These are phyloP conservation scores for Coniella vitis DNA, from an alignment of 2,329 filamentous ascomycete species.

Conservation along the genomic window DNA sequence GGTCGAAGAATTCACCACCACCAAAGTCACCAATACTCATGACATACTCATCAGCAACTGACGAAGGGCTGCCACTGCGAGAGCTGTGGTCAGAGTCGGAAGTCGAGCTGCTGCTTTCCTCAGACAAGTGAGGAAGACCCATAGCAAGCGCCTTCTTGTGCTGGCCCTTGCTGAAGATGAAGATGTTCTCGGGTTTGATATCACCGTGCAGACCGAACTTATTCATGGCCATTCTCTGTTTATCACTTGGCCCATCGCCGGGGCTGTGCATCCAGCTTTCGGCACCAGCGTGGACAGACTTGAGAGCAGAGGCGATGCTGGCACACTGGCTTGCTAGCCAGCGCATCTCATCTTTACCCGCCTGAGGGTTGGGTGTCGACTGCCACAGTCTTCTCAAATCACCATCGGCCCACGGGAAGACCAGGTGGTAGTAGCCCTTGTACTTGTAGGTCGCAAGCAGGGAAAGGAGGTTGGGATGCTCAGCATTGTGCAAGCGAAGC, in stretches of 20 bases:
- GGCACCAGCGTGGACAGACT: constrained; percentile 15
- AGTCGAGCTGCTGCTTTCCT: constrained; percentile 2
- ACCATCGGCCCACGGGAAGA: constrained; percentile 16
- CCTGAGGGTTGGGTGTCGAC: constrained; percentile 13
- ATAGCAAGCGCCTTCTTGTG: constrained; percentile 12
- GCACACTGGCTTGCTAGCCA: constrained; percentile 16
- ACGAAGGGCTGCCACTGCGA: constrained; percentile 7
- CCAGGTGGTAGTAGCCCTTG: constrained; percentile 15
- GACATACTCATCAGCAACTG: constrained; percentile 8
- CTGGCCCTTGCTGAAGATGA: constrained; percentile 16
- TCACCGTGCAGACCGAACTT: constrained; percentile 17
- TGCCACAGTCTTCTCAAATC: constrained; percentile 16
- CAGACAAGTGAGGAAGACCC: constrained; percentile 10
- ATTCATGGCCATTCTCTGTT: constrained; percentile 14
- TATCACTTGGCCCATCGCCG: constrained; percentile 8
- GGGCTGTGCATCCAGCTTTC: constrained; percentile 13
- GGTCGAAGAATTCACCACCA: constrained; percentile 16
- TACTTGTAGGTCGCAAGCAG: constrained; percentile 17
- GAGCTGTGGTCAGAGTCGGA: constrained; percentile 5
- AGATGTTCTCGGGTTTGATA: constrained; percentile 18
- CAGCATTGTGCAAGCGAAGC: constrained; percentile 14
- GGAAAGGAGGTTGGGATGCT: constrained; percentile 16
- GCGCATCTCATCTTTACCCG: constrained; percentile 14
- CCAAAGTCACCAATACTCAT: constrained; percentile 16
- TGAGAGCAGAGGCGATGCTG: constrained; percentile 15